A percentile compares a stretch with the other conserved stretches of the same genome.
These are phyloP conservation scores for Juglanconis juglandina DNA, from an alignment of 2,329 filamentous ascomycete genomes.

Conservation along the genomic window DNA sequence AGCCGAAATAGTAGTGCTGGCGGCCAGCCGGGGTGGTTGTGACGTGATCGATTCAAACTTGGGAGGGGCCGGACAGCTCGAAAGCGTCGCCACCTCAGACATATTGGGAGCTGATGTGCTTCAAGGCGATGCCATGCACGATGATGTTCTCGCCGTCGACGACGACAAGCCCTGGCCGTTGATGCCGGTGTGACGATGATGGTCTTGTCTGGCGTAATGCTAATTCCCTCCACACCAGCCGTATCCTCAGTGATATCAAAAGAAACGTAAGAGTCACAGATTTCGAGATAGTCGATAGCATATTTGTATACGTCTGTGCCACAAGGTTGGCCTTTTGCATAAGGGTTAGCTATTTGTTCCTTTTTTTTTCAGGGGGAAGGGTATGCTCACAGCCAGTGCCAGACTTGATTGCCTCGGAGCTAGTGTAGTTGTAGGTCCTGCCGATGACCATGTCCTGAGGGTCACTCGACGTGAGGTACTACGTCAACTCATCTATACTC, in stretches of 20 bases:
- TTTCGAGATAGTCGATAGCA: conserved; percentile 26
- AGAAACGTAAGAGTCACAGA: conserved; percentile 37
- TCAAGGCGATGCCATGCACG: conserved; percentile 56
- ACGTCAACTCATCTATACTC: conserved; percentile 52
- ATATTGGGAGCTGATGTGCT: conserved; percentile 34
- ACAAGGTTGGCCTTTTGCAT: conserved; percentile 30
- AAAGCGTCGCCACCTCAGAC: conserved; percentile 12
- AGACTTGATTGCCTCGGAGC: conserved; percentile 52
- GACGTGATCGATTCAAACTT: conserved; percentile 51
- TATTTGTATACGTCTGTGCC: too few species aligned
- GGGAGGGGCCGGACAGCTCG: conserved; percentile 24
- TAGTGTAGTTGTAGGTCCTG: conserved; percentile 54
- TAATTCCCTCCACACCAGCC: conserved; percentile 47
- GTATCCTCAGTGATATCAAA: conserved; percentile 47
- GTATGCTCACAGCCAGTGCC: conserved; percentile 22
- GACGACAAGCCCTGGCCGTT: conserved; percentile 55
- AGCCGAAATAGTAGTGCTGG: conserved; percentile 58
- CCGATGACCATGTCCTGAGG: conserved; percentile 56
- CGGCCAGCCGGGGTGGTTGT: conserved; percentile 55
- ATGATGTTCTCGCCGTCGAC: conserved; percentile 53
- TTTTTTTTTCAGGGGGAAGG: too few species aligned
- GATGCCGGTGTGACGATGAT: conserved; percentile 53
- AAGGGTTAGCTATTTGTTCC: conserved; percentile 37
- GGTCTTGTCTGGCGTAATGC: conserved; percentile 54
- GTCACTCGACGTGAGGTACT: conserved; percentile 51